Base-by-base conservation (phyloP, 1,284 basidiomycete species). In the Ceraceosorus bombacis region DNA sequence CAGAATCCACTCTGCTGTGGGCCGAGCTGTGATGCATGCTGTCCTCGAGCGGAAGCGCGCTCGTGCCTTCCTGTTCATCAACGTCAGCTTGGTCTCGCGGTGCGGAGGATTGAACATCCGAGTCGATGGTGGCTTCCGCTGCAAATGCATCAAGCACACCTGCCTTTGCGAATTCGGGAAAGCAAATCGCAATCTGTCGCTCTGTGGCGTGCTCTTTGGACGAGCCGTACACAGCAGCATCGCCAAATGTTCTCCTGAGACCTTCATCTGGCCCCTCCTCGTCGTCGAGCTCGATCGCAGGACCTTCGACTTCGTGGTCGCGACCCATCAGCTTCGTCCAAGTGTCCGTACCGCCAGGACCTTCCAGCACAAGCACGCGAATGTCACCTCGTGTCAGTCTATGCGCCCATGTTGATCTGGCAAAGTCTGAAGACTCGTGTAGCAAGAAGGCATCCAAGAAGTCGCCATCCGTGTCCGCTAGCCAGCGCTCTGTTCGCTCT, bases 401-500 rank as follows among this genome's bases (percentile, higher is more conserved):
- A 39, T 55, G 51, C 7, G 58, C 60, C 67, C 69, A 72, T 9
- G 46, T 52, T 2, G 57, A 52, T 0, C 65, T 53, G 7, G 63
- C 56, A 27, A 27, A 27, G 1, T 61, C 62, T 36, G 68, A 63
- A 46, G 66, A 57, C 27, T 71, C 65, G 53, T 60, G 49, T 0
- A 58, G 58, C n/a, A 73, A 62, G 15, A 74, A 59, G 9, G 60
- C 60, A 9, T 61, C 50, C 15, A 74, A 59, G 17, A 72, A 57
- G 36, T 53, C 66, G 13, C 63, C 63, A 53, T 72, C 70, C 5
- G 65, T 55, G 7, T 67, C 60, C 2, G 60, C 54, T 0, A 43
- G 37, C 15, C 70, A 52, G 5, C 55, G 49, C 17, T 67, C 61
- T 10, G 61, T 41, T 5, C 63, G 60, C 15, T 68, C 64, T 5